phyloP scores from a whole-genome alignment of 768 basidiomycete genomes.

The Leucocoprinus sp. region DNA sequence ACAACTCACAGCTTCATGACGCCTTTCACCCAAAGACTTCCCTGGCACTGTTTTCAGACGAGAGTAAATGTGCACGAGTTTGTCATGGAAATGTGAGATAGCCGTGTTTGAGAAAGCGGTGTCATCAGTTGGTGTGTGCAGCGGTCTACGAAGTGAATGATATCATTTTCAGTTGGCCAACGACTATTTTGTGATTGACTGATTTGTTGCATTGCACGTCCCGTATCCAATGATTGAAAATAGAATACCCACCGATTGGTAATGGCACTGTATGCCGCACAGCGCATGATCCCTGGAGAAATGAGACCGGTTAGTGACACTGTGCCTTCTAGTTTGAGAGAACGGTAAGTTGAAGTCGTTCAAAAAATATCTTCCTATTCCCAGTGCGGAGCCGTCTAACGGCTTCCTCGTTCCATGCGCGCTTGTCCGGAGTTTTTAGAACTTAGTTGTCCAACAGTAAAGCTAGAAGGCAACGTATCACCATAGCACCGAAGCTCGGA shows the following conservation, averaged over 20 bases:
- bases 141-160: slow-evolving; percentile 23
- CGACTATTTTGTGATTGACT: background rate
- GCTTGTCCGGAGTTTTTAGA: background rate
- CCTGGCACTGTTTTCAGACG: slow-evolving; percentile 75
- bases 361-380: background rate
- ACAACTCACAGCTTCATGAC: slow-evolving; percentile 62
- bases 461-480: background rate
- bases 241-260: slow-evolving; percentile 36
- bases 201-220: background rate
- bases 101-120: slow-evolving; percentile 40
- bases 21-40: slow-evolving; percentile 53
- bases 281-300: slow-evolving; percentile 50
- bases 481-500: slow-evolving; percentile 7
- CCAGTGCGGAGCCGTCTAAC: background rate
- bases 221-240: slow-evolving; percentile 7
- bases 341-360: background rate
- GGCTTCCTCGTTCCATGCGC: background rate
- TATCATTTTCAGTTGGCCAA: background rate
- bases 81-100: slow-evolving; percentile 81
- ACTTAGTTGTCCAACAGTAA: slow-evolving; percentile 1
- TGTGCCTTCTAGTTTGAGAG: no score
- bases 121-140: slow-evolving; percentile 42
- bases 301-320: no score
- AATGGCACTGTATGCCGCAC: slow-evolving; percentile 53
- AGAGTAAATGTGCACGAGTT: slow-evolving; percentile 66